These are phyloP conservation scores for Zygosaccharomyces gambellarensis DNA, from an alignment of 805 yeast species.

Conservation along the genomic window DNA sequence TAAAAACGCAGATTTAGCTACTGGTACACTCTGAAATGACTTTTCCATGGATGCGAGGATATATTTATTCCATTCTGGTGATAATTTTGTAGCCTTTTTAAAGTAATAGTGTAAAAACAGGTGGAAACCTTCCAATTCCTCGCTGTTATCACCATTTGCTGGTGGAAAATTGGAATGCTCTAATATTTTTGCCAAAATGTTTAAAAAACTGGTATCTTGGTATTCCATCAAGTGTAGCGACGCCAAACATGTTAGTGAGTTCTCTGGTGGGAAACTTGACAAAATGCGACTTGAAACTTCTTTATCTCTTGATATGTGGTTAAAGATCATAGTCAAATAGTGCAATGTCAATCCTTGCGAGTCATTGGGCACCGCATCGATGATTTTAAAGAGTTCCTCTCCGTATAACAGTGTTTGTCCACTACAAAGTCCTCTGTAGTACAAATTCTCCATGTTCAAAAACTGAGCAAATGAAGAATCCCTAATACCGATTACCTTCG, in stretches of 20 bases:
- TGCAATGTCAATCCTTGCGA: slow-evolving; percentile 26
- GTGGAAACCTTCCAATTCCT: slow-evolving; percentile 32
- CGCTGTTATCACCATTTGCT: slow-evolving; percentile 37
- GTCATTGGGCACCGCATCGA: slow-evolving; percentile 19
- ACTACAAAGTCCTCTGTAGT: slow-evolving; percentile 15
- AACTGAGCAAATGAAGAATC: slow-evolving; percentile 13
- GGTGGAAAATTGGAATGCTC: slow-evolving; percentile 39
- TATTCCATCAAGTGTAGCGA: slow-evolving; percentile 2
- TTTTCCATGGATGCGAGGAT: slow-evolving; percentile 36
- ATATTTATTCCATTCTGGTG: slow-evolving; percentile 24
- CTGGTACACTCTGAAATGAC: slow-evolving; percentile 43
- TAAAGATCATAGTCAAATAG: slow-evolving; percentile 22
- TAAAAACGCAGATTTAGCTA: slow-evolving; percentile 36
- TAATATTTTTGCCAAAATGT: slow-evolving; percentile 19
- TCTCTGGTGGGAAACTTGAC: slow-evolving; percentile 2
- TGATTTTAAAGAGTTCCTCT: slow-evolving; percentile 12
- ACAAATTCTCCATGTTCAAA: slow-evolving; percentile 25
- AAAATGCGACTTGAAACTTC: slow-evolving; percentile 2
- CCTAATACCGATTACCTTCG: slow-evolving; percentile 7
- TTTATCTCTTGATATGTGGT: slow-evolving; percentile 11
- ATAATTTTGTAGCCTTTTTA: slow-evolving; percentile 13
- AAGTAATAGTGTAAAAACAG: slow-evolving; percentile 29
- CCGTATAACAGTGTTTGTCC: slow-evolving; percentile 5
- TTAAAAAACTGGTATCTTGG: slow-evolving; percentile 17
- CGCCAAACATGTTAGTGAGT: slow-evolving; percentile 10